Conservation (phyloP, 1,284 basidiomycete genomes). For the Marasmius fiardii region DNA sequence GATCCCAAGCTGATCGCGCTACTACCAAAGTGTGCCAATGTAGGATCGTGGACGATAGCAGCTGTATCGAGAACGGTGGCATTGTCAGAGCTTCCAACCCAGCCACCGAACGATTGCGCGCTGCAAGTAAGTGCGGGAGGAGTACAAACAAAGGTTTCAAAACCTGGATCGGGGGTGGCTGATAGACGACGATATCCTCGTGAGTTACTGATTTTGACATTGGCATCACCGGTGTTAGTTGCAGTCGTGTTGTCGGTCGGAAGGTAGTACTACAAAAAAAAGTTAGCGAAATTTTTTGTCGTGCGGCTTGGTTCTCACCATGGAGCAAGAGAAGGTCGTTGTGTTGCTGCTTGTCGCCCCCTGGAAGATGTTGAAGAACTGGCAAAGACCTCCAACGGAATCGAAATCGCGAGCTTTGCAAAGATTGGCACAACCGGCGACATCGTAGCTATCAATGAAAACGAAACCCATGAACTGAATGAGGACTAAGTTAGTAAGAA, state of each 20-base stretch:
- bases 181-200: neutral
- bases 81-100: neutral
- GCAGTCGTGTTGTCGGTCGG: slow-evolving; percentile 1
- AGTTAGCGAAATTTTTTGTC: neutral
- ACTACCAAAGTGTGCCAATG: neutral
- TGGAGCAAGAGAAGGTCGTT: neutral
- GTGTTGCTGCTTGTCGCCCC: neutral
- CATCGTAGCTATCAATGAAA: neutral
- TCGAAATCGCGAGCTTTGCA: slow-evolving; percentile 1
- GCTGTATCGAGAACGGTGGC: neutral
- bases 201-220: neutral
- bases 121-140: neutral
- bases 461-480: slow-evolving; percentile 1
- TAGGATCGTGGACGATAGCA: neutral
- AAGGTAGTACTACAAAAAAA: neutral
- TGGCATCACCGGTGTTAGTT: neutral
- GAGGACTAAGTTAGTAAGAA: neutral
- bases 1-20: neutral
- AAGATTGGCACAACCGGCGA: neutral
- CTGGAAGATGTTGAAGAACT: slow-evolving; percentile 1
- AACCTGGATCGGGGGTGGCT: neutral
- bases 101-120: neutral
- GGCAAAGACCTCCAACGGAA: neutral
- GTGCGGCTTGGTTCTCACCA: neutral
- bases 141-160: neutral